Evolutionary conservation across 2,329 filamentous ascomycete species (phyloP).

Genomic region (Aspergillus caelatus): DNA sequence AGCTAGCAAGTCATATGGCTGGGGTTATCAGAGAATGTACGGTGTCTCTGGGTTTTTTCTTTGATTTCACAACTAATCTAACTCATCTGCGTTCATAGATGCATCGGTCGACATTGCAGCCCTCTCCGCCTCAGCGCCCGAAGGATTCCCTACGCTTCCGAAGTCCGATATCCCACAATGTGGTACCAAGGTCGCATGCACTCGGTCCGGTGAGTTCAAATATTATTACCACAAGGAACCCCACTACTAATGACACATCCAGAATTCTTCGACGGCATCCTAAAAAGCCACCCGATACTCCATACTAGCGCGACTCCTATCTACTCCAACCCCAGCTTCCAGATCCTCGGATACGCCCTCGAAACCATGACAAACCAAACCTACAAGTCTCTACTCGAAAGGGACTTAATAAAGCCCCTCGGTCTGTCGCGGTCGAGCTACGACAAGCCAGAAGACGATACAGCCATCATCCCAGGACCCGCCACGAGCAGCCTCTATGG

Average conservation of each 20-base stretch:
- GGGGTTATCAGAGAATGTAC: constrained; percentile 33
- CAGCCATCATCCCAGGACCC: not conserved
- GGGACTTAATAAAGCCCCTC: constrained; percentile 40
- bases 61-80: not conserved
- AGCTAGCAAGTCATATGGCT: constrained; percentile 48
- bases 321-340: constrained; percentile 53
- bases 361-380: constrained; percentile 45
- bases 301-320: constrained; percentile 46
- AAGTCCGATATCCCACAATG: not conserved
- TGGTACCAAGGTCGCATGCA: not conserved
- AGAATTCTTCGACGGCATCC: constrained; percentile 19
- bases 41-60: not conserved
- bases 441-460: not conserved
- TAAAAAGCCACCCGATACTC: constrained; percentile 41
- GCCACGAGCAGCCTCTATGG: not conserved
- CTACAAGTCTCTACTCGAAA: constrained; percentile 40
- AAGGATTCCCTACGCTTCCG: not conserved
- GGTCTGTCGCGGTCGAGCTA: not conserved
- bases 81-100: not conserved
- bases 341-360: constrained; percentile 40
- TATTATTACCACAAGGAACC: no score
- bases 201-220: not conserved
- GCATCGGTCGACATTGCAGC: not conserved
- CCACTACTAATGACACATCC: no score
- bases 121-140: not conserved